Conservation (phyloP, 2,329 filamentous ascomycete species). For the Dryadomyces sulphureus region DNA sequence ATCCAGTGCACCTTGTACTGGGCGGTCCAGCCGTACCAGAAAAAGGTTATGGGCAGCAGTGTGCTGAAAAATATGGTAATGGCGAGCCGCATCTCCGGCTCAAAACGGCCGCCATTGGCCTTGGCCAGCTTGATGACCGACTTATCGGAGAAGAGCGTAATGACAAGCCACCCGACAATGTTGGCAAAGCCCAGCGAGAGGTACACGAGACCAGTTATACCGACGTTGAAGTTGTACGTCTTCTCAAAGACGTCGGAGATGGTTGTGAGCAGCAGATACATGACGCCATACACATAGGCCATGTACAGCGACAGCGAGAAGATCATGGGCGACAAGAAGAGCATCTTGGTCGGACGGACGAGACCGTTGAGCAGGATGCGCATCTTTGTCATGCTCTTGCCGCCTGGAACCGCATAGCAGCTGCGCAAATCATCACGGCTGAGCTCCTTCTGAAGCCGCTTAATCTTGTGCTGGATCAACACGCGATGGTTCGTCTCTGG, state of each 20-base stretch:
- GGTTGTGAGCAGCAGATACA: constrained; percentile 38
- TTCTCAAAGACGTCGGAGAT: constrained; percentile 31
- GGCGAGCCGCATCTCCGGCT: constrained; percentile 19
- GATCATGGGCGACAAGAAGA: constrained; percentile 32
- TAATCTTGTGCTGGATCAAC: constrained; percentile 33
- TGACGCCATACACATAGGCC: constrained; percentile 33
- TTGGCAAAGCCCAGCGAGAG: constrained; percentile 24
- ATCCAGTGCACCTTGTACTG: constrained; percentile 18
- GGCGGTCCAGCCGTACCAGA: constrained; percentile 22
- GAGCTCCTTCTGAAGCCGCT: constrained; percentile 28
- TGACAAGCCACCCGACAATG: constrained; percentile 14
- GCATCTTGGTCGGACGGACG: constrained; percentile 34
- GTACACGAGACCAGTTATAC: constrained; percentile 31
- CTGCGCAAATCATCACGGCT: constrained; percentile 27
- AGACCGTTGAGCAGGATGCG: constrained; percentile 24
- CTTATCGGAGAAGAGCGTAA: constrained; percentile 20
- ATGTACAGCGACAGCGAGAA: constrained; percentile 32
- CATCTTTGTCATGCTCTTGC: constrained; percentile 10
- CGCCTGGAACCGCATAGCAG: constrained; percentile 23
- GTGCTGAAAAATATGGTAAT: constrained; percentile 15
- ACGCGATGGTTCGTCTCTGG: constrained; percentile 33
- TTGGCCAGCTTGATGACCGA: constrained; percentile 22
- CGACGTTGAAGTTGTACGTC: constrained; percentile 30
- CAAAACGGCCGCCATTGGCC: constrained; percentile 19
- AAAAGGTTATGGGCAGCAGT: constrained; percentile 19